These are phyloP conservation scores for Carex littledalei DNA, from an alignment of 176 grass and related monocot genomes.

Conservation along the genomic window DNA sequence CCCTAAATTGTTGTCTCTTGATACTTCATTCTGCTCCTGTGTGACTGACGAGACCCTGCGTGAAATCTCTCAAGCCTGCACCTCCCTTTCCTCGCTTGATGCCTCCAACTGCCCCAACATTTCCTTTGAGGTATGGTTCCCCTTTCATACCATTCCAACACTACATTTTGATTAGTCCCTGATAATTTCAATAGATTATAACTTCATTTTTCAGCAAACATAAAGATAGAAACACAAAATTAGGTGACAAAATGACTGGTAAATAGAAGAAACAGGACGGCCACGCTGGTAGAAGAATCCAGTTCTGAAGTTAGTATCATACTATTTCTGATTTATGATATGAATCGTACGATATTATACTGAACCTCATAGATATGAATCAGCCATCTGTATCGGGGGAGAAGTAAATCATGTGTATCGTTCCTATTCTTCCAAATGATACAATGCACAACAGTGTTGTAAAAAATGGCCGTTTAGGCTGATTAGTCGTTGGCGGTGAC, in stretches of 20 bases:
- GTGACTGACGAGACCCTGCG: constrained; percentile 89
- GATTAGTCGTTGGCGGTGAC: no score
- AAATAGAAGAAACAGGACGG: not conserved
- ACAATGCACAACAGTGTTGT: not conserved
- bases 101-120: constrained; percentile 89
- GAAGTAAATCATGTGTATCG: not conserved
- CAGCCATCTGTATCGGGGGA: not conserved
- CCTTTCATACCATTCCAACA: not conserved
- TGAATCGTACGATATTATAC: not conserved
- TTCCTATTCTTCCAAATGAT: not conserved
- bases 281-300: not conserved
- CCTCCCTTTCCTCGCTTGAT: constrained; percentile 65
- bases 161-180: not conserved
- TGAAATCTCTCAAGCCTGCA: constrained; percentile 69
- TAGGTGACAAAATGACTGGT: not conserved
- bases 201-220: not conserved
- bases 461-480: no score
- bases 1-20: constrained; percentile 50
- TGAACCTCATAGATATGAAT: not conserved
- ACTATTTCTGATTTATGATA: not conserved
- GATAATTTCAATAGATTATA: not conserved
- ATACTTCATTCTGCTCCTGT: constrained; percentile 87
- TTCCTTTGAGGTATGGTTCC: constrained; percentile 78
- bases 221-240: not conserved
- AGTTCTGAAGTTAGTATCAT: not conserved